Conservation (phyloP, 768 basidiomycete species). For the Tephrocybe sp. region DNA sequence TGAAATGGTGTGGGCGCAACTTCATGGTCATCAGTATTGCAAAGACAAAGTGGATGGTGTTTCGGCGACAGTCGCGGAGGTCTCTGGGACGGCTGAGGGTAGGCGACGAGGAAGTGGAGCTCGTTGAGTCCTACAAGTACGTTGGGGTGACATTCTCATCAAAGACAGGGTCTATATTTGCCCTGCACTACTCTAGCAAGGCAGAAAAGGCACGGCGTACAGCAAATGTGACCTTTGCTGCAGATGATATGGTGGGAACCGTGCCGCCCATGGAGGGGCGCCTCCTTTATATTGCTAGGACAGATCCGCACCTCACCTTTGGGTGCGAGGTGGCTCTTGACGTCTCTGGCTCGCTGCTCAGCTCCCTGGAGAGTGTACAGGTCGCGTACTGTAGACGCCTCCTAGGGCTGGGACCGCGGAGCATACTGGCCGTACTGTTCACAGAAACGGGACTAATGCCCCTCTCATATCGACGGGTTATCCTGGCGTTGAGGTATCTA, state of each 20-base stretch:
- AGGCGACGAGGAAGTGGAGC: too few relatives aligned
- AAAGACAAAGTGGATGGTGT: too few relatives aligned
- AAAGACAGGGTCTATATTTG: background rate
- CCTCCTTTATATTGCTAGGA: conserved; percentile 1
- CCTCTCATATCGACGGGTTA: background rate
- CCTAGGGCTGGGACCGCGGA: background rate
- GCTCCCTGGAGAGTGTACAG: background rate
- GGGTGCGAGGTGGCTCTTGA: background rate
- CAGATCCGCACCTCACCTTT: conserved; percentile 1
- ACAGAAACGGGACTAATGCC: conserved; percentile 1
- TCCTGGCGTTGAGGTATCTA: background rate
- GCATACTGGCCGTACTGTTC: background rate
- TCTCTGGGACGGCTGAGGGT: too few relatives aligned
- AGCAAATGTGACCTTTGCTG: background rate
- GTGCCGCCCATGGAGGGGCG: background rate
- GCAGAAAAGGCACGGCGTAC: background rate
- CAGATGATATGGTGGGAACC: background rate
- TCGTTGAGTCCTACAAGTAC: background rate
- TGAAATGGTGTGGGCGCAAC: too few relatives aligned
- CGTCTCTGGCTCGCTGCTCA: background rate
- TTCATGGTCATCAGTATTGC: too few relatives aligned
- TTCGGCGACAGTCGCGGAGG: too few relatives aligned
- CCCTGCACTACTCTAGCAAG: background rate
- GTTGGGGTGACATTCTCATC: background rate
- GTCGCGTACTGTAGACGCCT: background rate